Conservation (phyloP, 75 land plant genomes). For the Ceratopteris richardii region DNA sequence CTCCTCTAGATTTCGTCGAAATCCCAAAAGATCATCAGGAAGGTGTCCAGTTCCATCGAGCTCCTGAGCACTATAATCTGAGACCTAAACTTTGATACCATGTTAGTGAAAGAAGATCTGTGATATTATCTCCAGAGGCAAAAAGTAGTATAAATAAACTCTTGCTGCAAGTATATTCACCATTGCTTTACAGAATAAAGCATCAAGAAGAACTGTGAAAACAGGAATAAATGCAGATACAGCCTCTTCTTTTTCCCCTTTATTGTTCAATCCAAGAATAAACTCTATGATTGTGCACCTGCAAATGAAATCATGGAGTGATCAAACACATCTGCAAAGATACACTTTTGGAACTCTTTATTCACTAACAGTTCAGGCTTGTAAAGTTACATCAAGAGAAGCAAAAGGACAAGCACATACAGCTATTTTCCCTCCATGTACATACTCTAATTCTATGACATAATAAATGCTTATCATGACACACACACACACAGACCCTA, state of each 20-base stretch:
- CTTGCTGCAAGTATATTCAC: no score
- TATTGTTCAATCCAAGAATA: conserved; percentile 40
- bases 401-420: no score
- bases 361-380: background rate
- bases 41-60: conserved; percentile 40
- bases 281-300: conserved; percentile 83
- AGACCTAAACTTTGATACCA: background rate
- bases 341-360: background rate
- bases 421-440: no score
- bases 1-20: conserved; percentile 76
- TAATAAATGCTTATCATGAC: no score
- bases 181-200: conserved; percentile 73
- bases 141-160: no score
- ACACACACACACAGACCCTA: no score
- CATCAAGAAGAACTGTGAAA: conserved; percentile 70
- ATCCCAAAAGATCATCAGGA: conserved; percentile 75
- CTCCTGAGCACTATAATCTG: conserved; percentile 33
- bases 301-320: conserved; percentile 1
- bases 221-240: conserved; percentile 49
- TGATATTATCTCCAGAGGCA: background rate
- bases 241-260: conserved; percentile 27
- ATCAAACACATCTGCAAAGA: background rate
- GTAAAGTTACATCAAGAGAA: no score
- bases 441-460: no score
- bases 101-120: background rate